phyloP scores from a whole-genome alignment of 306 rosid genomes.

The Castanea sativa region DNA sequence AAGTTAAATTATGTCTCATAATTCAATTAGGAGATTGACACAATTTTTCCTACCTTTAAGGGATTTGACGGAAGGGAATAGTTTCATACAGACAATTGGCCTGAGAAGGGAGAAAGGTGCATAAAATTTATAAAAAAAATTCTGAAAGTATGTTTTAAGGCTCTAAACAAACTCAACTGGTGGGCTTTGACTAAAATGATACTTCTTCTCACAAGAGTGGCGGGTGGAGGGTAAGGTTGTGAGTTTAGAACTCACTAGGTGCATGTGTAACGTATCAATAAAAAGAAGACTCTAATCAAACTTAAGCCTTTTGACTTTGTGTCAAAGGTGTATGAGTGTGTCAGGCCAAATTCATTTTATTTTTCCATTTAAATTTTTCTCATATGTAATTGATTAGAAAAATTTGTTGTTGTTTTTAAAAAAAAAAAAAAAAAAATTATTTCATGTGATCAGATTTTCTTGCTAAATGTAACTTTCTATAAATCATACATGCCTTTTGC shows the following conservation, averaged over 20 bases:
- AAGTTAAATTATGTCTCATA: too few relatives aligned
- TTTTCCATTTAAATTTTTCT: not conserved
- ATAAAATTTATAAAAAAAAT: not conserved
- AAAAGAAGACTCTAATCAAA: not conserved
- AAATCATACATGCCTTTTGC: constrained; percentile 11
- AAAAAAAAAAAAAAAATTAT: not conserved
- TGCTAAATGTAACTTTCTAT: not conserved
- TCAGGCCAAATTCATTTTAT: not conserved
- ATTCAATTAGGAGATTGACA: too few relatives aligned
- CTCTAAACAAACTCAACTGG: not conserved
- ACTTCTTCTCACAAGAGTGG: too few relatives aligned
- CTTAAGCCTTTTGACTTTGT: not conserved
- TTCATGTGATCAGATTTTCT: not conserved
- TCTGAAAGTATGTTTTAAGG: not conserved
- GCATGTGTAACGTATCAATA: too few relatives aligned
- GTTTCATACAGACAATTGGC: not conserved
- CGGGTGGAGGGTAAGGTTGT: too few relatives aligned
- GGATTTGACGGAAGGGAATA: too few relatives aligned
- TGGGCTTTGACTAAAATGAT: too few relatives aligned
- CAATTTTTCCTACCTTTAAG: not conserved
- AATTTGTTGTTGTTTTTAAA: too few relatives aligned
- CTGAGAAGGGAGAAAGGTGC: not conserved
- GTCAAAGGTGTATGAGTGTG: not conserved
- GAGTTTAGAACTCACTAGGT: too few relatives aligned
- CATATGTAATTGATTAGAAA: not conserved